Conservation (phyloP, 2,329 filamentous ascomycete species). For the Thermothelomyces thermophilus region DNA sequence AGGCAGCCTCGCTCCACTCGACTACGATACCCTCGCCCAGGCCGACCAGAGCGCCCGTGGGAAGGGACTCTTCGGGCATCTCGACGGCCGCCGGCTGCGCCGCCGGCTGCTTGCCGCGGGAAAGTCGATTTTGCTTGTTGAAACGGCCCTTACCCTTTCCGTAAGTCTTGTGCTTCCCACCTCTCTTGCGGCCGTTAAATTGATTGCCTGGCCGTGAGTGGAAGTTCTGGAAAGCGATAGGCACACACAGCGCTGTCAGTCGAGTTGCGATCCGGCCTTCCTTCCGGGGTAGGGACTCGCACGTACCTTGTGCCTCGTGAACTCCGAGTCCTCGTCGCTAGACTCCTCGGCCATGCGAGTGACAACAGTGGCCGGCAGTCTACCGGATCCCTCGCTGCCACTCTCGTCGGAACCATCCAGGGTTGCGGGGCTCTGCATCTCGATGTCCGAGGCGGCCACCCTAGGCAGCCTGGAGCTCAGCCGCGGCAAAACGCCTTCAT, state of each 20-base stretch:
- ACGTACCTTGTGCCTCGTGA: conserved; percentile 32
- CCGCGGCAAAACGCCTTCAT: conserved; percentile 51
- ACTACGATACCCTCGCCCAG: conserved; percentile 80
- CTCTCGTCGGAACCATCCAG: conserved; percentile 46
- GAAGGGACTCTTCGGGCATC: conserved; percentile 32
- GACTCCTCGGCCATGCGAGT: conserved; percentile 56
- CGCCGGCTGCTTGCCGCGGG: conserved; percentile 27
- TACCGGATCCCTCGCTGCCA: conserved; percentile 43
- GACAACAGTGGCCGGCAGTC: conserved; percentile 26
- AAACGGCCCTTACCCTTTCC: conserved; percentile 42
- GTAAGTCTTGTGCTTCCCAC: conserved; percentile 38
- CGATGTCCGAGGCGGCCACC: conserved; percentile 39
- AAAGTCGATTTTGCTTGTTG: conserved; percentile 36
- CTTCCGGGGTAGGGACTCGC: conserved; percentile 13
- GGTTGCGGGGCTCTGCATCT: conserved; percentile 42
- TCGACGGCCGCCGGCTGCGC: conserved; percentile 25
- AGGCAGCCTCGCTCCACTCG: conserved; percentile 71
- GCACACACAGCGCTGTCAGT: conserved; percentile 4
- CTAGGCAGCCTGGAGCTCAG: conserved; percentile 42
- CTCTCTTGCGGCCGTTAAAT: conserved; percentile 32
- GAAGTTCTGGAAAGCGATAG: conserved; percentile 14
- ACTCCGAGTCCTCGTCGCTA: conserved; percentile 46
- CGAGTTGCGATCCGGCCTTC: not conserved
- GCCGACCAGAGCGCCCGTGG: conserved; percentile 60
- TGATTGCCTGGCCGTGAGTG: conserved; percentile 18